A percentile compares a stretch with the other conserved stretches of the same genome.
phyloP scores from a whole-genome alignment of 2,329 filamentous ascomycete genomes.

The Dactylellina haptotyla region DNA sequence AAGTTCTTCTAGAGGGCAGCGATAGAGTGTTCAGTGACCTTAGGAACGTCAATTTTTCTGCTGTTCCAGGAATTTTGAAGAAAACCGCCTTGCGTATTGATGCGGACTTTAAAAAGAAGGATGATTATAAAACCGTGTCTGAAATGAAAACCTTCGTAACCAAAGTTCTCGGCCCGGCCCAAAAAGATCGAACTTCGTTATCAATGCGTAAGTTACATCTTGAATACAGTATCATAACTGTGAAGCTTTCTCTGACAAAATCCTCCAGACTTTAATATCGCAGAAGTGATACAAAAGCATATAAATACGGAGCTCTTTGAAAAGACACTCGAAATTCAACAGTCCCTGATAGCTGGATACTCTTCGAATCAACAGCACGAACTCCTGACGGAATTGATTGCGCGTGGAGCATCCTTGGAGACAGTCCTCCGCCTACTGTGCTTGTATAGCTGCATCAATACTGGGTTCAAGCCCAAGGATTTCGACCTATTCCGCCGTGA shows the following conservation, averaged over 20 bases:
- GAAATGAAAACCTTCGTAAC: constrained; percentile 96
- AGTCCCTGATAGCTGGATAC: constrained; percentile 82
- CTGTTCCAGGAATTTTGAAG: constrained; percentile 87
- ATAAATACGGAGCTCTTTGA: constrained; percentile 91
- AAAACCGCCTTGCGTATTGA: constrained; percentile 87
- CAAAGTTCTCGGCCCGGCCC: constrained; percentile 73
- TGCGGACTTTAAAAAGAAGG: constrained; percentile 86
- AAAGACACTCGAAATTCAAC: constrained; percentile 88
- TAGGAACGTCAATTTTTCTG: constrained; percentile 92
- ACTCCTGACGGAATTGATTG: constrained; percentile 91
- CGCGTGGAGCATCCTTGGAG: constrained; percentile 81
- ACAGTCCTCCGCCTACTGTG: constrained; percentile 86
- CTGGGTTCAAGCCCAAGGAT: constrained; percentile 87
- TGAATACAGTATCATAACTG: neutral
- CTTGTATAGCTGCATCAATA: constrained; percentile 88
- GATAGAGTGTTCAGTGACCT: constrained; percentile 89
- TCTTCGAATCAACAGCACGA: constrained; percentile 91
- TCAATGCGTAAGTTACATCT: constrained; percentile 59
- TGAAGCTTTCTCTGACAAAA: neutral
- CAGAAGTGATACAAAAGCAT: constrained; percentile 93
- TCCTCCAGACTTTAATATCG: constrained; percentile 64
- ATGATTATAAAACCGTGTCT: constrained; percentile 84
- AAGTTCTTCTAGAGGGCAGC: constrained; percentile 85
- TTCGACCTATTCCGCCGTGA: constrained; percentile 88
- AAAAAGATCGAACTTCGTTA: constrained; percentile 48